Evolutionary conservation across 2,329 filamentous ascomycete species (phyloP), one percentile per base, ranked within the genome.

Genomic region (Cytospora leucostoma): DNA sequence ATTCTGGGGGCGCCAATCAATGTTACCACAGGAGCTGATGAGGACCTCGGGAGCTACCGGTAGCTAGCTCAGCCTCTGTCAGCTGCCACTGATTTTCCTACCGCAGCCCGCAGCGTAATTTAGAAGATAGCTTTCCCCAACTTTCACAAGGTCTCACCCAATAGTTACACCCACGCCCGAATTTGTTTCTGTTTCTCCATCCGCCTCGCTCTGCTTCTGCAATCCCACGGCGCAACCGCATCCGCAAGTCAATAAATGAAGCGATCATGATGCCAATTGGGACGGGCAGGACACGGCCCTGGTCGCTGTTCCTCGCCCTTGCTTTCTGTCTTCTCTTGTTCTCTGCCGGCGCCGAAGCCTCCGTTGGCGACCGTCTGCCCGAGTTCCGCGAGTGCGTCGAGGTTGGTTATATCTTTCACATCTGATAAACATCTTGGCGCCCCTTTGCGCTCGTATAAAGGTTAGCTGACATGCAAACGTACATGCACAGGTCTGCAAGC

Each of bases 381-480:
- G 93, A 96, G 71, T 99, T 99, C 75, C 84, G 83, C 73, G 82
- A 93, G 75, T 99, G 95, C 74, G 86, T 98, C 59, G 78, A 92
- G 81, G 94, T 96, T 80, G 67, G 79, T 76, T 44, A 50, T 32
- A 11, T 38, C 27, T 27, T 21, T 21, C n/a, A 21, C 44, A 44
- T 44, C 17, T 56, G n/a, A 10, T 33, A 33, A 57, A 12, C 17
- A 51, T 37, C 50, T 51, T 27, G 38, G 33, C 47, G 4, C 40
- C 37, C 52, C 11, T 19, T 37, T 59, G 62, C 64, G 67, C 32
- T 63, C 33, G 49, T 56, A 53, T 62, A 66, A 70, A 27, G 27
- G 27, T 32, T 53, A 32, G 35, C 17, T 57, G 38, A 38, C 11
- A 32, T 27, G 64, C 54, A 37, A 27, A 8, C 44, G n/a, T 21